A percentile compares a stretch with the other conserved stretches of the same genome.
Conservation (phyloP, 2,329 filamentous ascomycete species). For the Diplodia sapinea region DNA sequence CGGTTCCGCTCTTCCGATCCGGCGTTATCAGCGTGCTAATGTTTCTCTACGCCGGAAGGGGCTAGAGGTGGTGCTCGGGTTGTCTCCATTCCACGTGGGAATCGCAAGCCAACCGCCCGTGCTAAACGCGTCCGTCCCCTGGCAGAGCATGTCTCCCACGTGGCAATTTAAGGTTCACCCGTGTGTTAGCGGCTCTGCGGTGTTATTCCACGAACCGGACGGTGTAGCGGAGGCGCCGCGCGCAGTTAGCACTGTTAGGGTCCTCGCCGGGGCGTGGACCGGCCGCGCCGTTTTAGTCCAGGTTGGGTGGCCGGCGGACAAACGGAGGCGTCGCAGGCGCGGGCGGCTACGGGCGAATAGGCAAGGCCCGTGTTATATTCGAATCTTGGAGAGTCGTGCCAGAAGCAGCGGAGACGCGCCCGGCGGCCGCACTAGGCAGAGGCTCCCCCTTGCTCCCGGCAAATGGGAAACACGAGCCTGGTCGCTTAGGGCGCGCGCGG, state of each 20-base stretch:
- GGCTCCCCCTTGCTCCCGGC: not conserved
- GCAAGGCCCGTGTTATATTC: not conserved
- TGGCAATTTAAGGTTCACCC: conserved; percentile 27
- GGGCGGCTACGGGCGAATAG: not conserved
- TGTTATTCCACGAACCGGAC: conserved; percentile 23
- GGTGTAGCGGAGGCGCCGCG: not conserved
- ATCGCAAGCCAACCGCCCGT: not conserved
- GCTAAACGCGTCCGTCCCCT: not conserved
- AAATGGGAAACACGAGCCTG: conserved; percentile 3
- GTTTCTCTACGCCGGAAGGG: conserved; percentile 21
- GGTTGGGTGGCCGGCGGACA: not conserved
- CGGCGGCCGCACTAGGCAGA: not conserved
- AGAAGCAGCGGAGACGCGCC: not conserved
- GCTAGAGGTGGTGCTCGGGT: conserved; percentile 2
- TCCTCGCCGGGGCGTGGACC: not conserved
- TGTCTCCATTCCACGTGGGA: conserved; percentile 14
- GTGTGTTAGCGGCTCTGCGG: conserved; percentile 12
- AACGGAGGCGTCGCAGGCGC: conserved; percentile 6
- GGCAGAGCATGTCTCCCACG: conserved; percentile 6
- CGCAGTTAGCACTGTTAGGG: not conserved
- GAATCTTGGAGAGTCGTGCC: not conserved
- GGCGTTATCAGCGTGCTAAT: conserved; percentile 17
- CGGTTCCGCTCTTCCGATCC: conserved; percentile 21
- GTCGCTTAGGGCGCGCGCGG: not conserved
- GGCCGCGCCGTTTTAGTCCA: not conserved